These are phyloP conservation scores for Trichosanthes truncata DNA, from an alignment of 306 rosid genomes.

Conservation along the genomic window DNA sequence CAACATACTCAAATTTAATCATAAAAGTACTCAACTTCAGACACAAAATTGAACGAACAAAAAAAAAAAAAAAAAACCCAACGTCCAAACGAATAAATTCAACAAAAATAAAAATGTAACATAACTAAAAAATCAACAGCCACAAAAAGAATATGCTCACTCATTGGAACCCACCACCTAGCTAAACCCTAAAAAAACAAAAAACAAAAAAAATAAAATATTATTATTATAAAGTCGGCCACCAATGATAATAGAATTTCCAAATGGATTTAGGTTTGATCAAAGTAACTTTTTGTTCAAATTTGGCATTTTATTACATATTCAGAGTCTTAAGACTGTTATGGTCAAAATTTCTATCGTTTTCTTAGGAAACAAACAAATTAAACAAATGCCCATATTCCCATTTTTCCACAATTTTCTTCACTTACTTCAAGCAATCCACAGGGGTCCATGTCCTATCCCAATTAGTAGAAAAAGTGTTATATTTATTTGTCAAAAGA, in stretches of 20 bases:
- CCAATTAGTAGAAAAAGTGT: neutral
- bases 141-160: too few relatives aligned
- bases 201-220: too few relatives aligned
- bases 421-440: neutral
- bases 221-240: neutral
- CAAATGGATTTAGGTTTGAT: neutral
- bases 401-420: neutral
- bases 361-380: conserved; percentile 3
- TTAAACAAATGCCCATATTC: neutral
- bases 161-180: too few relatives aligned
- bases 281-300: neutral
- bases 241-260: neutral
- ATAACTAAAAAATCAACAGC: too few relatives aligned
- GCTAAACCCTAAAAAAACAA: too few relatives aligned
- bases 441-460: neutral
- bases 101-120: too few relatives aligned
- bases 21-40: too few relatives aligned
- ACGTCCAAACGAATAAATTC: too few relatives aligned
- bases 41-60: too few relatives aligned
- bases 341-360: neutral
- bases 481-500: neutral
- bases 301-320: neutral
- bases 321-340: neutral
- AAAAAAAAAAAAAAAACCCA: too few relatives aligned
- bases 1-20: too few relatives aligned